phyloP scores from a whole-genome alignment of 2,329 filamentous ascomycete genomes.

The Bipolaris zeicola region DNA sequence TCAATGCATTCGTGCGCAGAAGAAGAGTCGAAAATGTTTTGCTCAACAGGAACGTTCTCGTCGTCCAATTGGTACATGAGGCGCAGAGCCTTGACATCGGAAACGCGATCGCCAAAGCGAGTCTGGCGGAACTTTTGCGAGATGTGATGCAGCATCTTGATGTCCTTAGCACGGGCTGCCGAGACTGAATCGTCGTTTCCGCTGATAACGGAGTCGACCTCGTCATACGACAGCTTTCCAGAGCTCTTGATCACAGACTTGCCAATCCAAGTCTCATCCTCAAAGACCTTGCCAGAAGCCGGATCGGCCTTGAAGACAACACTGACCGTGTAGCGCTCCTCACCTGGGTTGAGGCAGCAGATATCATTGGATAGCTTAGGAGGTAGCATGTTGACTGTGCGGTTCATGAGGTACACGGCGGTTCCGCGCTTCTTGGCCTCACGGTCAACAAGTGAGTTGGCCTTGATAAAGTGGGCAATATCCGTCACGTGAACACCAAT shows the following conservation, averaged over 20 bases:
- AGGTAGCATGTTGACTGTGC: conserved; percentile 85
- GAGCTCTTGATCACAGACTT: conserved; percentile 92
- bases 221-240: conserved; percentile 81
- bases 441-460: conserved; percentile 91
- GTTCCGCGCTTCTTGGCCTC: conserved; percentile 98
- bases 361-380: conserved; percentile 83
- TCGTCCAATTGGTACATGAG: conserved; percentile 94
- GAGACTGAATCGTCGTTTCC: conserved; percentile 69
- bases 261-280: conserved; percentile 91
- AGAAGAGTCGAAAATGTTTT: conserved; percentile 93
- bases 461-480: conserved; percentile 95
- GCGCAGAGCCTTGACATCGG: conserved; percentile 82
- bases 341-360: conserved; percentile 82
- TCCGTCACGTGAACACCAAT: conserved; percentile 95
- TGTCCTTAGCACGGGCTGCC: conserved; percentile 72
- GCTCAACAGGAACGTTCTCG: conserved; percentile 95
- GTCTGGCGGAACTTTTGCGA: conserved; percentile 89
- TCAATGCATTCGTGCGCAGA: conserved; percentile 91
- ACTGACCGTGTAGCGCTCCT: conserved; percentile 89
- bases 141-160: conserved; percentile 79
- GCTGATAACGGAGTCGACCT: conserved; percentile 81
- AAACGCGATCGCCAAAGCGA: conserved; percentile 78
- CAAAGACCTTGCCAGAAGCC: conserved; percentile 75
- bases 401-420: conserved; percentile 91
- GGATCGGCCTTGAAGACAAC: conserved; percentile 91